Evolutionary conservation across 2,329 filamentous ascomycete genomes (phyloP), one percentile per base, ranked within the genome.

Genomic region (Scedosporium boydii): DNA sequence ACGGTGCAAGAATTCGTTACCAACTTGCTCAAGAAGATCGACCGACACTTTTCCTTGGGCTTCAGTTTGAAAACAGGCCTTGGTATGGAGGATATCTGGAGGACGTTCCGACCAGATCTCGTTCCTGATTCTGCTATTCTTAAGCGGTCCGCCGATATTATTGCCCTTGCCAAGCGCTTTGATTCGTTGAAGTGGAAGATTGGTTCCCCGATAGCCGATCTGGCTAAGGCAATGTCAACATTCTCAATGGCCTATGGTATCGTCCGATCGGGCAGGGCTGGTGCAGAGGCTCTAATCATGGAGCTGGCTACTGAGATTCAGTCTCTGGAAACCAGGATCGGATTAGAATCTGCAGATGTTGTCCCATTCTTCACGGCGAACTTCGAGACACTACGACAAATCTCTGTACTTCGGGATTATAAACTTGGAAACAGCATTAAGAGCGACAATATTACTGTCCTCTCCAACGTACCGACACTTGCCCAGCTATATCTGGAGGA

Each of bases 81-180:
- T 12, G 87, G 85, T 66, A 95, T 96, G 89, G 89, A 95, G 70
- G 72, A 77, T 7, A 79, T 96, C 4, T 96, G 93, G 93, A 82
- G 84, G 51, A 69, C 78, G 1, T 83, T 96, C 69, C 84, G 89
- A 61, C 90, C 92, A 0, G 72, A 77, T 10, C 80, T 85, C 4
- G 77, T 87, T 23, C 73, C 78, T 1, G 78, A 79, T 18, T 71
- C 75, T 26, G 68, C 70, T 3, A 75, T 78, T 0, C 73, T 86
- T 51, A 72, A 77, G 29, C 78, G 77, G 42, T 75, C 82, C 6
- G 64, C 77, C 12, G 76, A 80, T 44, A 76, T 89, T 67, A 81
- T 86, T 65, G 74, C 75, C 10, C 75, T 89, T 4, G 85, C 84
- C 1, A 71, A 71, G 1, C 78, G 84, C 59, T 88, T 89, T 63